A percentile compares a stretch with the other conserved stretches of the same genome.
Evolutionary conservation across 805 yeast genomes (phyloP).

Genomic region (Hanseniaspora pseudoguilliermondii): DNA sequence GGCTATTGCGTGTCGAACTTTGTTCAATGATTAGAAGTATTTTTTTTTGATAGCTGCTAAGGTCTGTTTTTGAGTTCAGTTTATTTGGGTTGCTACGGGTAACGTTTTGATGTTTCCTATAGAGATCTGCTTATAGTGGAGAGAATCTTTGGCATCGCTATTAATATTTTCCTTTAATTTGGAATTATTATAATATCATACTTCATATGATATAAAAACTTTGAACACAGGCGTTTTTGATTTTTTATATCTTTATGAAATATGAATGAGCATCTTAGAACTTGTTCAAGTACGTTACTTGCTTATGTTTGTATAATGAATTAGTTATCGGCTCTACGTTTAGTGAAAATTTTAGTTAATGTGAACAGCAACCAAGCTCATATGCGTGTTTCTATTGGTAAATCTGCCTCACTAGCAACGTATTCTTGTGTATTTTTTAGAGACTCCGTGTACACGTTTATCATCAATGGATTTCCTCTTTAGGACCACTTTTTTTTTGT

Average conservation of each 20-base stretch:
- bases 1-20: neutral
- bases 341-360: too few species aligned
- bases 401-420: too few species aligned
- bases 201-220: neutral
- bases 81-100: neutral
- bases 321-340: too few species aligned
- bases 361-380: too few species aligned
- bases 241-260: neutral
- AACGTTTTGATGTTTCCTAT: neutral
- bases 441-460: neutral
- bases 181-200: neutral
- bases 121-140: neutral
- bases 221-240: neutral
- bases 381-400: too few species aligned
- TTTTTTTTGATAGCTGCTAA: neutral
- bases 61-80: neutral
- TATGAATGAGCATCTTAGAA: too few species aligned
- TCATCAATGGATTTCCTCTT: neutral
- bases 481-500: neutral
- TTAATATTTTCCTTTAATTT: neutral
- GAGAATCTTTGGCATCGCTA: slow-evolving; percentile 11
- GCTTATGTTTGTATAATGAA: too few species aligned
- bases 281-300: too few species aligned
- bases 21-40: neutral
- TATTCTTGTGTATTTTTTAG: too few species aligned